A percentile compares a stretch with the other conserved stretches of the same genome.
Evolutionary conservation across 345 rosid species (phyloP).

Genomic region (Rhodomyrtus tomentosa): DNA sequence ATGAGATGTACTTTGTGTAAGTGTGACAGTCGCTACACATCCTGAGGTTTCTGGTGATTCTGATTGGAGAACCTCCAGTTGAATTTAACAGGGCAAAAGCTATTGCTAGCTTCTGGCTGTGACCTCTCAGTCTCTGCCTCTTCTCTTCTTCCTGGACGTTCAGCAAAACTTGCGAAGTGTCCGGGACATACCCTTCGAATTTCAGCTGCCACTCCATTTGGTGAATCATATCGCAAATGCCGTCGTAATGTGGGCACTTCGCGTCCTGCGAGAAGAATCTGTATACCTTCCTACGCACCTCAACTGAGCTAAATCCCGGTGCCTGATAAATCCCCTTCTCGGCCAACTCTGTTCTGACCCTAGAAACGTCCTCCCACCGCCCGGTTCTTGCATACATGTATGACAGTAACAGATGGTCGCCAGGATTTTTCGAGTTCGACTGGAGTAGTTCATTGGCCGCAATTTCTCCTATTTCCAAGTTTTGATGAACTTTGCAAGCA

Average conservation of each 20-base stretch:
- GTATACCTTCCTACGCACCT: slow-evolving; percentile 33
- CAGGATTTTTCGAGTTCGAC: slow-evolving; percentile 26
- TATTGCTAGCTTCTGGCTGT: slow-evolving; percentile 65
- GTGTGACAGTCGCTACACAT: slow-evolving; percentile 83
- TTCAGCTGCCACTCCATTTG: slow-evolving; percentile 89
- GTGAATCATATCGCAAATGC: slow-evolving; percentile 48
- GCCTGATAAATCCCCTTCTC: slow-evolving; percentile 26
- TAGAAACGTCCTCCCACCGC: slow-evolving; percentile 50
- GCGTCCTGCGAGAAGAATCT: slow-evolving; percentile 58
- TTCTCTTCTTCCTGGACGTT: slow-evolving; percentile 63
- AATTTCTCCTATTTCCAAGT: slow-evolving; percentile 36
- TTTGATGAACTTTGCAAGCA: slow-evolving; percentile 43
- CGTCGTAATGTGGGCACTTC: slow-evolving; percentile 24
- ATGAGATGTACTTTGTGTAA: slow-evolving; percentile 54
- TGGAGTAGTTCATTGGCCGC: slow-evolving; percentile 34
- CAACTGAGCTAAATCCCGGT: slow-evolving; percentile 50
- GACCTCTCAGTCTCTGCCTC: slow-evolving; percentile 53
- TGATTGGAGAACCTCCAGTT: slow-evolving; percentile 46
- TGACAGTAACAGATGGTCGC: slow-evolving; percentile 47
- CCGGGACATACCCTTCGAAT: slow-evolving; percentile 64
- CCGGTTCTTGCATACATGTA: slow-evolving; percentile 43
- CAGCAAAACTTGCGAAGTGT: slow-evolving; percentile 40
- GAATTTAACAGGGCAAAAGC: slow-evolving; percentile 53
- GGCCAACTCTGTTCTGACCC: slow-evolving; percentile 27
- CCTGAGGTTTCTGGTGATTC: slow-evolving; percentile 58